A percentile compares a stretch with the other conserved stretches of the same genome.
Evolutionary conservation across 106 monocot species (phyloP).

Genomic region (Posidonia australis): DNA sequence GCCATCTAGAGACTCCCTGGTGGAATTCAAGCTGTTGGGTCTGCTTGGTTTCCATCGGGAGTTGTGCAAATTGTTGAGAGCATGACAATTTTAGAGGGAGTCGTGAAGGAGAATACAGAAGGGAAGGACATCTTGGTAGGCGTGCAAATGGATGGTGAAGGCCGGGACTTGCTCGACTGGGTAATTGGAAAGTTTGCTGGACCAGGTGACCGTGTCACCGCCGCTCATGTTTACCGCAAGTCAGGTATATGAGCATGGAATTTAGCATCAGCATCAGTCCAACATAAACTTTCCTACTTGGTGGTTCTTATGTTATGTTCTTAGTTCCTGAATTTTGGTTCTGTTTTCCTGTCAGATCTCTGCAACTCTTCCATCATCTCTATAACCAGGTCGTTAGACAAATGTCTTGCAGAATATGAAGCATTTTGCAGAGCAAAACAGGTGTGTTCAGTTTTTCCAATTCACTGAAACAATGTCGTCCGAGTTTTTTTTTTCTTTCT

Average conservation of each 20-base stretch:
- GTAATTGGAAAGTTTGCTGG: conserved; percentile 33
- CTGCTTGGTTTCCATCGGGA: too few relatives aligned
- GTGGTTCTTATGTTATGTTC: neutral
- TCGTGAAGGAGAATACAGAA: conserved; percentile 5
- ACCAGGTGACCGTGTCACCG: conserved; percentile 53
- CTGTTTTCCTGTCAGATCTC: conserved; percentile 19
- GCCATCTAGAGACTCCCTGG: too few relatives aligned
- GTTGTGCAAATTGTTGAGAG: neutral
- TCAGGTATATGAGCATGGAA: conserved; percentile 21
- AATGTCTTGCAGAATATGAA: conserved; percentile 41
- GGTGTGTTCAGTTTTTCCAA: conserved; percentile 26
- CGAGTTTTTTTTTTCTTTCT: neutral
- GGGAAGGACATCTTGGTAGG: conserved; percentile 55
- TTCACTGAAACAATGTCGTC: neutral
- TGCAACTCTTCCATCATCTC: conserved; percentile 20
- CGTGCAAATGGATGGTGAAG: conserved; percentile 45
- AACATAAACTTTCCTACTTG: neutral
- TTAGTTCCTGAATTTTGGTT: neutral
- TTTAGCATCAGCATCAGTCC: neutral
- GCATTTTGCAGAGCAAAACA: conserved; percentile 30
- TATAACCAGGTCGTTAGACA: conserved; percentile 36
- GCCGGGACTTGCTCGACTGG: conserved; percentile 66
- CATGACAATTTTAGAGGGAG: conserved; percentile 1
- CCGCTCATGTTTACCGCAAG: conserved; percentile 54
- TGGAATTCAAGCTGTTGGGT: too few relatives aligned